Evolutionary conservation across 768 basidiomycete species (phyloP).

Genomic region (Mycena venus): DNA sequence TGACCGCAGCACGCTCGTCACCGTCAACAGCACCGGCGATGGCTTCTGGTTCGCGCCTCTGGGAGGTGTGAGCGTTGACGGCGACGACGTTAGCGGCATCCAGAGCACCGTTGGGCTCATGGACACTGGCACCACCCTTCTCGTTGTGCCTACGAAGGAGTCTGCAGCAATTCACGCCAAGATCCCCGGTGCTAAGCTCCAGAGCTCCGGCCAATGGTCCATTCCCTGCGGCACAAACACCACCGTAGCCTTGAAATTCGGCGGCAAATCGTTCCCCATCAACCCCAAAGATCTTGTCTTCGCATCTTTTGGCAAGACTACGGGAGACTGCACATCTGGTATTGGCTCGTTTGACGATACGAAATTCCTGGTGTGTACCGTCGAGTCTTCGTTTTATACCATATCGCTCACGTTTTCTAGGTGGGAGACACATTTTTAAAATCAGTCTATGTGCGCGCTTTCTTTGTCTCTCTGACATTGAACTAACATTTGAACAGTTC

Average conservation of each 20-base stretch:
- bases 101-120: constrained; percentile 19
- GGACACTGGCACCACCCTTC: constrained; percentile 32
- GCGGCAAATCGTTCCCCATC: constrained; percentile 25
- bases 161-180: constrained; percentile 22
- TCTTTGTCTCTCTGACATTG: no score
- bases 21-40: constrained; percentile 70
- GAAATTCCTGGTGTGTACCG: constrained; percentile 20
- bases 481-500: no score
- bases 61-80: constrained; percentile 24
- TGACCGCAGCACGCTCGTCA: constrained; percentile 67
- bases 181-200: constrained; percentile 26
- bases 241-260: constrained; percentile 27
- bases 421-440: constrained; percentile 59
- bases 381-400: background rate
- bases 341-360: constrained; percentile 9
- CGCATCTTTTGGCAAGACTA: constrained; percentile 12
- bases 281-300: constrained; percentile 27
- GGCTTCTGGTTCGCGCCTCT: constrained; percentile 75
- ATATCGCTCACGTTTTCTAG: constrained; percentile 28
- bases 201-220: constrained; percentile 16
- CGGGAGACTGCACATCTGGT: constrained; percentile 29
- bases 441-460: constrained; percentile 56
- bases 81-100: constrained; percentile 17
- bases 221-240: constrained; percentile 38
- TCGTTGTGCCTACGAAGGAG: constrained; percentile 14